Conservation (phyloP, 2,329 filamentous ascomycete genomes). For the Zymoseptoria ardabiliae region DNA sequence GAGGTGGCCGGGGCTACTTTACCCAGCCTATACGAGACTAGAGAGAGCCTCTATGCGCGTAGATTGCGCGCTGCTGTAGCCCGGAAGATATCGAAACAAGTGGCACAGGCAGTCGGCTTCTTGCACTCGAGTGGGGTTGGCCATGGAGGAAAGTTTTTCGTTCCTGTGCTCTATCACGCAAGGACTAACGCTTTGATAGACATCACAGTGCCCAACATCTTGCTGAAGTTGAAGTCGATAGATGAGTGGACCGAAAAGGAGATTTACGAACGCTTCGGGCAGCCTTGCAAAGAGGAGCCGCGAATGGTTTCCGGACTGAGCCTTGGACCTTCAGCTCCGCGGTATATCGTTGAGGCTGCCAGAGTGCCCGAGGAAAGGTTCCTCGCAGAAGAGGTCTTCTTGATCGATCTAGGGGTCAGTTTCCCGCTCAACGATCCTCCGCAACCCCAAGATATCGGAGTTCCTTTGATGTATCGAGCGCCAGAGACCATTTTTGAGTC, state of each 20-base stretch:
- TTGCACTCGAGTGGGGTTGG: conserved; percentile 2
- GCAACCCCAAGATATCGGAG: conserved; percentile 6
- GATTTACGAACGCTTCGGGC: conserved; percentile 3
- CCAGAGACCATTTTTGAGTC: conserved; percentile 11
- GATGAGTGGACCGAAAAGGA: conserved; percentile 5
- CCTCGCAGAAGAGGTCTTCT: neutral
- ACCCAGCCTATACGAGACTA: neutral
- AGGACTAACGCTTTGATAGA: neutral
- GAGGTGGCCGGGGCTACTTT: conserved; percentile 9
- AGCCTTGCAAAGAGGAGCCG: neutral
- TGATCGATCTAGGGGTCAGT: conserved; percentile 1
- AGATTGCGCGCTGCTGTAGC: conserved; percentile 1
- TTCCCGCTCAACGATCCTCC: conserved; percentile 5
- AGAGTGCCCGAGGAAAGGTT: conserved; percentile 1
- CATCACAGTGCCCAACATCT: conserved; percentile 1
- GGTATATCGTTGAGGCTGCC: conserved; percentile 3
- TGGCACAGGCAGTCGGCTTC: conserved; percentile 2
- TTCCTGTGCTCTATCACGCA: neutral
- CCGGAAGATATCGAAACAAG: neutral
- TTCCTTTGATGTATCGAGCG: conserved; percentile 8
- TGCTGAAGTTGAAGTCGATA: conserved; percentile 4
- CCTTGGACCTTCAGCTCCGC: neutral
- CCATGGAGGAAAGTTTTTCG: conserved; percentile 4
- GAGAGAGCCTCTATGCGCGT: neutral
- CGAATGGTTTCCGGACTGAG: neutral